These are phyloP conservation scores for Tulasnella sp. DNA, from an alignment of 768 basidiomycete genomes.

Conservation along the genomic window DNA sequence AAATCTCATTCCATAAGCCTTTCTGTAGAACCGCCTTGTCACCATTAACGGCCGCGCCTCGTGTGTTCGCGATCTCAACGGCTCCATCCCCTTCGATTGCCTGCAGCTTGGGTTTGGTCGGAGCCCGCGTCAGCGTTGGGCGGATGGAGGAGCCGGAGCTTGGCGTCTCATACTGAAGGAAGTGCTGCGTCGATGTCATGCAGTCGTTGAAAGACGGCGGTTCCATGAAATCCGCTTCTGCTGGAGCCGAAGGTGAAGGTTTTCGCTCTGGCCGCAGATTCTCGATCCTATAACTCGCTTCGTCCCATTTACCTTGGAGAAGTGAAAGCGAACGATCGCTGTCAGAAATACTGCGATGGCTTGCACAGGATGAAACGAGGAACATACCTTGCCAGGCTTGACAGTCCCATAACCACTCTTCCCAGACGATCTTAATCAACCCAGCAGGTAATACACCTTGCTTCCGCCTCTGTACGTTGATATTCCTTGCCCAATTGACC, in stretches of 20 bases:
- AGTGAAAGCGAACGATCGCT: not conserved
- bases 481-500: slow-evolving; percentile 67
- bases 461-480: slow-evolving; percentile 46
- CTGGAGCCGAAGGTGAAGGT: slow-evolving; percentile 20
- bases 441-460: slow-evolving; percentile 1
- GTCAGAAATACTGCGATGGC: not conserved
- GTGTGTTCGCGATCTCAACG: slow-evolving; percentile 6
- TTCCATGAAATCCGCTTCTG: slow-evolving; percentile 22
- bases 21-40: not conserved
- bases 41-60: not conserved
- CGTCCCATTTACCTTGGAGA: slow-evolving; percentile 49
- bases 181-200: slow-evolving; percentile 14
- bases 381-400: slow-evolving; percentile 37
- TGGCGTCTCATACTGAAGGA: slow-evolving; percentile 14
- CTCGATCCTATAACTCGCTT: slow-evolving; percentile 46
- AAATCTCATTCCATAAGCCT: slow-evolving; percentile 9
- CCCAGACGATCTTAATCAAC: slow-evolving; percentile 73
- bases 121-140: slow-evolving; percentile 22
- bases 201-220: not conserved
- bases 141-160: slow-evolving; percentile 22
- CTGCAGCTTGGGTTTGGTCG: slow-evolving; percentile 34
- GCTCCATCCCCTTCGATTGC: slow-evolving; percentile 27
- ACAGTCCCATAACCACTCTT: slow-evolving; percentile 96
- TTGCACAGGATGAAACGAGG: not conserved
- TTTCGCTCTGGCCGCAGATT: slow-evolving; percentile 53